Base-by-base conservation (phyloP, 345 rosid species). In the Gossypium herbaceum region DNA sequence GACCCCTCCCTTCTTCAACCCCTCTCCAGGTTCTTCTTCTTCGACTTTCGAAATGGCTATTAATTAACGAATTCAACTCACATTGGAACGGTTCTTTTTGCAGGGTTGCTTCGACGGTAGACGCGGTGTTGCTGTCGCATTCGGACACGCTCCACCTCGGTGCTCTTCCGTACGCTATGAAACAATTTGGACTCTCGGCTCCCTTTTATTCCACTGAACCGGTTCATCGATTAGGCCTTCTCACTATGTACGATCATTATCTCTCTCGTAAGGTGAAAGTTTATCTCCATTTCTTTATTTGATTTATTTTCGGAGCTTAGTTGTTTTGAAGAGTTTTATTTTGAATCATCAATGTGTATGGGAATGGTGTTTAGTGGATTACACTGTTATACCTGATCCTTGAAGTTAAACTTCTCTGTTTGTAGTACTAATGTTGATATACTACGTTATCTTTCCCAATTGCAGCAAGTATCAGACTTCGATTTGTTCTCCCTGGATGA, bases 381-480 rank as follows among this genome's bases (percentile, higher is more conserved):
- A 10, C 12, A 2, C 50, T 45, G 51, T 47, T 47, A 47, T 47
- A 12, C 48, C 11, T n/a, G n/a, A 39, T 19, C 27, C 48, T 34
- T 64, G 51, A 41, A 64, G 69, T 64, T 64, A 41, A 64, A n/a
- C 8, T 22, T 56, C 24, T 29, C 27, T 50, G 27, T 34, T 65
- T 47, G 20, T 67, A 11, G 45, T 24, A 25, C 20, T 10, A 25
- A 22, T 43, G 15, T 0, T 34, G 19, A 50, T n/a, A 4, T 62
- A n/a, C 39, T 63, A 19, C 73, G 70, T 20, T 61, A 20, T 19
- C 5, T 34, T 34, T 57, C 63, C 64, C 70, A 43, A 24, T 70
- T 80, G 84, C 92, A 94, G 98, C 98, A 94, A 83, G 98, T 92
- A 34, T 90, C 97, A 1, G 99, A 95, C 48, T 95, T 95, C 68